Evolutionary conservation across 2,329 filamentous ascomycete genomes (phyloP).

Genomic region (Diaporthe sp.): DNA sequence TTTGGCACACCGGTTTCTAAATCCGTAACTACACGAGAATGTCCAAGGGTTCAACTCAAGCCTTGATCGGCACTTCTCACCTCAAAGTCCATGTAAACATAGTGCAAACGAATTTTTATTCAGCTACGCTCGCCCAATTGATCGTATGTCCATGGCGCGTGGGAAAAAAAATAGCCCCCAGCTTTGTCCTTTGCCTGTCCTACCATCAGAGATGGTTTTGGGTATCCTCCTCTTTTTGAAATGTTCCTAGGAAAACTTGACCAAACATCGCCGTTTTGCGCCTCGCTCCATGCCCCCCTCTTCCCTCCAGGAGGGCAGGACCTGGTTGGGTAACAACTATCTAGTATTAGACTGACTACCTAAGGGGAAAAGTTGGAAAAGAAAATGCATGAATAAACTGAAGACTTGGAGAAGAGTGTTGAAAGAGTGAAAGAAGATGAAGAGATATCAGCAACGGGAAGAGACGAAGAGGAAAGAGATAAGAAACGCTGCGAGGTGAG

Average conservation of each 20-base stretch:
- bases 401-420: conserved; percentile 1
- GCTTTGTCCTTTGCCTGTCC: conserved; percentile 16
- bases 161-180: neutral
- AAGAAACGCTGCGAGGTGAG: conserved; percentile 31
- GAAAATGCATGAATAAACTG: conserved; percentile 23
- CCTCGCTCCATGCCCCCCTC: conserved; percentile 31
- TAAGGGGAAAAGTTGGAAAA: neutral
- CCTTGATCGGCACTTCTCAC: neutral
- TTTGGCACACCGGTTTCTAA: conserved; percentile 24
- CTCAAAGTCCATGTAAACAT: neutral
- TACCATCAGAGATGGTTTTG: conserved; percentile 20
- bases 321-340: conserved; percentile 22
- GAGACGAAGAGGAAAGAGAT: conserved; percentile 28
- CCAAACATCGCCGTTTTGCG: conserved; percentile 31
- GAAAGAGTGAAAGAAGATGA: conserved; percentile 34
- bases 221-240: conserved; percentile 39
- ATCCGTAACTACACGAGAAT: neutral
- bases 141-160: conserved; percentile 20
- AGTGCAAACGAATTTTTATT: conserved; percentile 21
- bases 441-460: conserved; percentile 33
- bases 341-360: conserved; percentile 30
- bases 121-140: conserved; percentile 10
- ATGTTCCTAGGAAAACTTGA: conserved; percentile 5
- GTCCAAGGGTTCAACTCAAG: neutral
- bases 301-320: conserved; percentile 17